These are phyloP conservation scores for Cyclostephanos invisitatus DNA, from an alignment of 108 stramenopile species.

Conservation along the genomic window DNA sequence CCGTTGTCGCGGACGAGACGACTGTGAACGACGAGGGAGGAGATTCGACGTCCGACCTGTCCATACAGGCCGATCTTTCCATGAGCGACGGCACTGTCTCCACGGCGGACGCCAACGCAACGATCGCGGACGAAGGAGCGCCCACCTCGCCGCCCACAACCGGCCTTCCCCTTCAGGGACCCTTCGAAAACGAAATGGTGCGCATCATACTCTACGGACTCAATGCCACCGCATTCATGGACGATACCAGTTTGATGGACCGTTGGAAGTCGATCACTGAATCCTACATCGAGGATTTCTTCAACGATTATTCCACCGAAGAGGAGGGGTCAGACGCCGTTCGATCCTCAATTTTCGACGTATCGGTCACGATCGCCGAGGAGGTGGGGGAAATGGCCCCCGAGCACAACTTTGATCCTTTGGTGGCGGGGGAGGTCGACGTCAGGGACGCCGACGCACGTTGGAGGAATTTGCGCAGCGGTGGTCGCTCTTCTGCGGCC, in stretches of 20 bases:
- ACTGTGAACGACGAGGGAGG: not conserved
- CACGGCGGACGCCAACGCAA: not conserved
- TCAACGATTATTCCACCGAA: slow-evolving; percentile 30
- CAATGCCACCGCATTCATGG: not conserved
- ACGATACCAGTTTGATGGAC: slow-evolving; percentile 17
- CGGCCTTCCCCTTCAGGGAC: slow-evolving; percentile 28
- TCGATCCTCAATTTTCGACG: slow-evolving; percentile 26
- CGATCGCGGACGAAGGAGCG: not conserved
- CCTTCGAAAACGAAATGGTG: slow-evolving; percentile 35
- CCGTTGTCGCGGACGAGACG: not conserved
- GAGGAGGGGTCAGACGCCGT: slow-evolving; percentile 19
- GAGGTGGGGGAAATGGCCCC: slow-evolving; percentile 19
- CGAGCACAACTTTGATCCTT: slow-evolving; percentile 31
- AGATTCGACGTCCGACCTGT: too few species aligned
- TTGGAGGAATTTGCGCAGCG: slow-evolving; percentile 15
- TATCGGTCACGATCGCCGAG: slow-evolving; percentile 25
- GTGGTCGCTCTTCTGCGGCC: not conserved
- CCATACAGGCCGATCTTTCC: not conserved
- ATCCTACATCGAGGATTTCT: slow-evolving; percentile 37
- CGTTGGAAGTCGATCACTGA: slow-evolving; percentile 33
- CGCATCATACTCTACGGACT: slow-evolving; percentile 49
- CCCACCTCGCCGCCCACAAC: slow-evolving; percentile 4
- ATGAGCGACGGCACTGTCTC: not conserved
- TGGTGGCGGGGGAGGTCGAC: slow-evolving; percentile 15
- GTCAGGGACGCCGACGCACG: not conserved